Conservation (phyloP, 805 yeast species). For the Sugiyamaella marilandica region DNA sequence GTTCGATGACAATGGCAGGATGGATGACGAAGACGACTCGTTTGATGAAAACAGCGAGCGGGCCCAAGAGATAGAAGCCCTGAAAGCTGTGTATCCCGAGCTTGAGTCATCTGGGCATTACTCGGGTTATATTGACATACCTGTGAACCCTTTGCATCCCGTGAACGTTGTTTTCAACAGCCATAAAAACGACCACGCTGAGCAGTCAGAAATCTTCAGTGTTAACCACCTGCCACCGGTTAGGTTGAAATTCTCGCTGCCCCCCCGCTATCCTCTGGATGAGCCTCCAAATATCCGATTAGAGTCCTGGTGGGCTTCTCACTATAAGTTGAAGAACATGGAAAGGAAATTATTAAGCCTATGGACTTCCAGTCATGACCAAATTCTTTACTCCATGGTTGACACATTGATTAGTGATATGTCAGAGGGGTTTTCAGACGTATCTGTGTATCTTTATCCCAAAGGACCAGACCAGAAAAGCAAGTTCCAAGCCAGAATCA, state of each 20-base stretch:
- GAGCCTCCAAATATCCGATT: constrained; percentile 10
- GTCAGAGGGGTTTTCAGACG: background rate
- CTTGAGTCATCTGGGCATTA: background rate
- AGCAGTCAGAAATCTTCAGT: background rate
- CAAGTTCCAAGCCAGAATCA: constrained; percentile 8
- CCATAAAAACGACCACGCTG: background rate
- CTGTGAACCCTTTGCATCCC: constrained; percentile 6
- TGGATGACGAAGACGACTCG: background rate
- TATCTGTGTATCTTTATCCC: background rate
- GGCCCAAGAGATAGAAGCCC: constrained; percentile 15
- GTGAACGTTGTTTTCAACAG: constrained; percentile 6
- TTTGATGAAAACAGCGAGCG: constrained; percentile 5
- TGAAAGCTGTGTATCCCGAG: constrained; percentile 22
- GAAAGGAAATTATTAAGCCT: background rate
- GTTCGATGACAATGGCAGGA: background rate
- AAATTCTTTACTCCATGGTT: constrained; percentile 15
- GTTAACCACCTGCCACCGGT: constrained; percentile 17
- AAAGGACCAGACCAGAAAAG: background rate
- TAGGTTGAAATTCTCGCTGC: constrained; percentile 14
- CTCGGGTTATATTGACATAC: constrained; percentile 8
- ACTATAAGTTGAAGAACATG: background rate
- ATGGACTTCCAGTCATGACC: constrained; percentile 15
- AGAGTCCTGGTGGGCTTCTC: constrained; percentile 13
- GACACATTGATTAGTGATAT: constrained; percentile 9
- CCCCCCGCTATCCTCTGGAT: constrained; percentile 15